Base-by-base conservation (phyloP, 148 eudicot genomes). In the Silene conica region DNA sequence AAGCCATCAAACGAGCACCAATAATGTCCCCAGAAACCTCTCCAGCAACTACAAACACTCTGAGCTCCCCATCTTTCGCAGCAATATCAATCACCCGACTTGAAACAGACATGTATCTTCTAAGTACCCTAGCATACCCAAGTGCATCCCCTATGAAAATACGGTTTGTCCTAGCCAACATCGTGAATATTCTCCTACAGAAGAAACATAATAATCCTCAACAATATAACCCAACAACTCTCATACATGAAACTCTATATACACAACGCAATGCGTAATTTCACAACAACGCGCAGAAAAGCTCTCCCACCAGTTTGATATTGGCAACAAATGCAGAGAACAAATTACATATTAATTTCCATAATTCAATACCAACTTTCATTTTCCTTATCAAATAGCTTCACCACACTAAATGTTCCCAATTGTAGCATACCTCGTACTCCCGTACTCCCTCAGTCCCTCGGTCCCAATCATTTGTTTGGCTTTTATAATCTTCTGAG, bases 11-110 rank as follows among this genome's bases (percentile, higher is more conserved):
- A 59, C 96, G 94, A 60, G 92, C 86, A 68, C 89, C 99, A 28
- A 95, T 86, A 25, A 70, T 74, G 75, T 95, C 99, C 70, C 99
- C 99, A 62, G 97, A 95, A 82, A 92, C 96, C 86, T 95, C 99
- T 28, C 99, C 99, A 59, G 94, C 83, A 77, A 95, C 93, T 18
- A 95, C 75, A 76, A 95, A 95, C 28, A 95, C 89, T 88, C 94
- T 90, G 64, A 95, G 89, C 80, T 92, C 94, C 34, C 94, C 97
- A 71, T 92, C 96, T 74, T 84, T 90, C 14, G 87, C 81, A 80
- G 90, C 99, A 76, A 79, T 50, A 77, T 89, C 98, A 58, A 86
- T 73, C 18, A 87, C 80, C 71, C 83, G 79, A 45, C 87, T 78
- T 21, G 87, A 83, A 79, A 64, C 70, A 11, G 89, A 94, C 15